Percentiles rank a stretch among this genome's conserved stretches.
Evolutionary conservation across 2,329 filamentous ascomycete genomes (phyloP).

Genomic region (Daldinia sp.): DNA sequence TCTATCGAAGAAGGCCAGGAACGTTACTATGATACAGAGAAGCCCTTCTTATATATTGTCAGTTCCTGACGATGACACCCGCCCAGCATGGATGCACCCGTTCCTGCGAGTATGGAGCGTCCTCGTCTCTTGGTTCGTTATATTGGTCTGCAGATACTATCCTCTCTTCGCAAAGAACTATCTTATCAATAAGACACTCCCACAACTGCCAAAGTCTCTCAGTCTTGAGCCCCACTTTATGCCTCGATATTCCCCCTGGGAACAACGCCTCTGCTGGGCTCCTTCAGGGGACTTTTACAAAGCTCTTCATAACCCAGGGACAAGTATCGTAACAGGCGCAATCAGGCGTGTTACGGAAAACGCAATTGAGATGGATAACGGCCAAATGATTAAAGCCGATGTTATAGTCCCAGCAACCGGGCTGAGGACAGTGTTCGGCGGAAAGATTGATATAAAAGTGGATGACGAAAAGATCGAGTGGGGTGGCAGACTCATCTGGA

Average conservation of each 20-base stretch:
- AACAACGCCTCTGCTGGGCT: constrained; percentile 72
- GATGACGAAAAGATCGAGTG: constrained; percentile 58
- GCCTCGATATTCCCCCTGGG: constrained; percentile 66
- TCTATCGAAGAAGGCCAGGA: constrained; percentile 68
- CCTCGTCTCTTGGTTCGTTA: constrained; percentile 52
- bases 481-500: constrained; percentile 62
- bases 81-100: not conserved
- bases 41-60: constrained; percentile 75
- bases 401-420: constrained; percentile 73
- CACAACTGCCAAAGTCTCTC: constrained; percentile 58
- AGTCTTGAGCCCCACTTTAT: constrained; percentile 62
- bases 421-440: constrained; percentile 63
- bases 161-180: constrained; percentile 56
- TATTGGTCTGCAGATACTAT: constrained; percentile 56
- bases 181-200: constrained; percentile 52
- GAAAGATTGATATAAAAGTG: constrained; percentile 58
- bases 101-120: constrained; percentile 50
- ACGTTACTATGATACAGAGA: constrained; percentile 83
- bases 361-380: constrained; percentile 55
- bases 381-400: constrained; percentile 61
- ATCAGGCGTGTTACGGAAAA: constrained; percentile 56
- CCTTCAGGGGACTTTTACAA: constrained; percentile 57
- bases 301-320: constrained; percentile 48
- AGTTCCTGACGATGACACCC: constrained; percentile 53
- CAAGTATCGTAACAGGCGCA: constrained; percentile 53